Evolutionary conservation across 306 rosid species (phyloP).

Genomic region (Alnus rubra): DNA sequence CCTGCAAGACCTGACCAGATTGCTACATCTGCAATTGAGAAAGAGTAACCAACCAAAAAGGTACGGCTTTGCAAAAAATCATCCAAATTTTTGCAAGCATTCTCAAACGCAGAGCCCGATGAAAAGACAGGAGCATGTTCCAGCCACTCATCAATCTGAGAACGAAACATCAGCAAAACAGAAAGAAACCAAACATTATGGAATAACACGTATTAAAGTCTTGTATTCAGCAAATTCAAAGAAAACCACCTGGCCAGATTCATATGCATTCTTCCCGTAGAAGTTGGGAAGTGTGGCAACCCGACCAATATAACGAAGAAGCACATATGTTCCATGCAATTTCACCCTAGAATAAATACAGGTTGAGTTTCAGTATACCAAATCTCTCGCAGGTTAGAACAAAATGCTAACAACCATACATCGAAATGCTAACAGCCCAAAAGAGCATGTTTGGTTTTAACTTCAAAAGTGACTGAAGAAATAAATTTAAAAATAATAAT

Average conservation of each 20-base stretch:
- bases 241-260: slow-evolving; percentile 64
- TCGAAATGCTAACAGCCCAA: background rate
- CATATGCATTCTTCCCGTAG: slow-evolving; percentile 61
- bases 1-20: slow-evolving; percentile 92
- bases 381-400: background rate
- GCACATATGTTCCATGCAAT: slow-evolving; percentile 61
- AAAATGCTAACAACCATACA: background rate
- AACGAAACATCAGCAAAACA: slow-evolving; percentile 2
- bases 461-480: background rate
- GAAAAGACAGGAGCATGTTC: slow-evolving; percentile 72
- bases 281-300: slow-evolving; percentile 54
- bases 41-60: slow-evolving; percentile 54
- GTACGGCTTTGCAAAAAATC: slow-evolving; percentile 59
- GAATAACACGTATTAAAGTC: background rate
- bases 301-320: slow-evolving; percentile 68
- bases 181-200: slow-evolving; percentile 9
- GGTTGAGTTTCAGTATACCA: background rate
- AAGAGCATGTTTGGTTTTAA: background rate
- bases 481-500: no score
- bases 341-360: slow-evolving; percentile 45
- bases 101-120: slow-evolving; percentile 82
- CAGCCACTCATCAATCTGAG: slow-evolving; percentile 80
- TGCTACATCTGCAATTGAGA: slow-evolving; percentile 84
- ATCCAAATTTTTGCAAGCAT: slow-evolving; percentile 70
- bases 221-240: background rate